Percentiles rank a stretch among this genome's conserved stretches.
phyloP scores from a whole-genome alignment of 2,329 filamentous ascomycete genomes.

The Penicillium concentricum region DNA sequence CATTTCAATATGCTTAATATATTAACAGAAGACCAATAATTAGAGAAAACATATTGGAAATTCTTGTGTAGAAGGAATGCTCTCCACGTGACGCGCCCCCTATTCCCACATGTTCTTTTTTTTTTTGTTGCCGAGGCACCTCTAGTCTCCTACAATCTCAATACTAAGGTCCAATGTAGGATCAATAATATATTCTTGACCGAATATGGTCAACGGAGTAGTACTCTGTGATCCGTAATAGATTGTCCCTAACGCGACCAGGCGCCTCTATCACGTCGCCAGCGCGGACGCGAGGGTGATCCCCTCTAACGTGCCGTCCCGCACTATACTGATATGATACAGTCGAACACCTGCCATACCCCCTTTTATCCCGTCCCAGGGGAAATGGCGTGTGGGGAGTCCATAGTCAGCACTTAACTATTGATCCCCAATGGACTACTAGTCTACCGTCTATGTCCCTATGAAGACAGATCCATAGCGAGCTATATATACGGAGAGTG shows the following conservation, averaged over 20 bases:
- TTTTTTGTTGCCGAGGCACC: not conserved
- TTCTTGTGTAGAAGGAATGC: not conserved
- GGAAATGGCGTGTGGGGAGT: not conserved
- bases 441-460: not conserved
- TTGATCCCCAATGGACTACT: slow-evolving; percentile 9
- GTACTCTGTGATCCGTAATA: not conserved
- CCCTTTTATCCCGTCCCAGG: slow-evolving; percentile 4
- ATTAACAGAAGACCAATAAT: not conserved
- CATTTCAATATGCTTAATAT: not conserved
- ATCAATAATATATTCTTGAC: not conserved
- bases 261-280: slow-evolving; percentile 2
- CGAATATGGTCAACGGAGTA: not conserved
- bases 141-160: not conserved
- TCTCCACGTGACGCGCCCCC: slow-evolving; percentile 6
- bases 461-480: not conserved
- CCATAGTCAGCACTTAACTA: slow-evolving; percentile 13
- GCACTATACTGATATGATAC: not conserved
- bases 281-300: not conserved
- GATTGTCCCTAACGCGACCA: not conserved
- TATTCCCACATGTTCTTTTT: slow-evolving; percentile 3
- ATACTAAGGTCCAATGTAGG: not conserved
- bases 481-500: not conserved
- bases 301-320: not conserved
- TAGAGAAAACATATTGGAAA: not conserved
- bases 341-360: slow-evolving; percentile 3